Base-by-base conservation (phyloP, 129 eudicot genomes). In the Rutidosis leptorrhynchoides region DNA sequence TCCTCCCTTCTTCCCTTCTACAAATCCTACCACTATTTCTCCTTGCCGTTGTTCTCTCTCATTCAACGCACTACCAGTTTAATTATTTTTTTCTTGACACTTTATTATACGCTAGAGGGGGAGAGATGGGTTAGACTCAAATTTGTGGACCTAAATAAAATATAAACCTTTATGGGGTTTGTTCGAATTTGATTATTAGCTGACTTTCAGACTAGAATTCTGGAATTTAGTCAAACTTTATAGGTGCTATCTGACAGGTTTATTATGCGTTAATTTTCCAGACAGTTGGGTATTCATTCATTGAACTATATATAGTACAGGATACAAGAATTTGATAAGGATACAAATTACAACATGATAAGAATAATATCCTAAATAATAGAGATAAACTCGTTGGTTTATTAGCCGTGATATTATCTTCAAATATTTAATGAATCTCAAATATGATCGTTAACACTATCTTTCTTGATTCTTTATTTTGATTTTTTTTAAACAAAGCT, bases 71-170 rank as follows among this genome's bases (percentile, higher is more conserved):
- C 46, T 16, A 12, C 46, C n/a, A 40, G 11, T 40, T 40, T 40
- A 2, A 40, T 2, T 1, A 40, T 11, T 8, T 55, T 43, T 58
- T n/a, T n/a, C n/a, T 56, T 57, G 4, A 73, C 65, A 6, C 70
- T 28, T 57, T 48, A 2, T 46, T n/a, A n/a, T n/a, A 6, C 25
- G 22, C 11, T n/a, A n/a, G 17, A 49, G 55, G 46, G 24, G 72
- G 54, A 48, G 78, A 74, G 43, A 74, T 74, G 78, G 78, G 78
- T 65, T 74, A 74, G 78, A 53, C 73, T 46, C 48, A 0, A 32
- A 43, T 28, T 3, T 7, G 32, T 25, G n/a, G 7, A 6, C 3
- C 10, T 15, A n/a, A 22, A 22, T n/a, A 52, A n/a, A 24, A 12
- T 12, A 1, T 14, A 1, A 1, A 0, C n/a, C 1, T 55, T 35